Conservation (phyloP, 2,329 filamentous ascomycete species). For the Hysterium pulicare region DNA sequence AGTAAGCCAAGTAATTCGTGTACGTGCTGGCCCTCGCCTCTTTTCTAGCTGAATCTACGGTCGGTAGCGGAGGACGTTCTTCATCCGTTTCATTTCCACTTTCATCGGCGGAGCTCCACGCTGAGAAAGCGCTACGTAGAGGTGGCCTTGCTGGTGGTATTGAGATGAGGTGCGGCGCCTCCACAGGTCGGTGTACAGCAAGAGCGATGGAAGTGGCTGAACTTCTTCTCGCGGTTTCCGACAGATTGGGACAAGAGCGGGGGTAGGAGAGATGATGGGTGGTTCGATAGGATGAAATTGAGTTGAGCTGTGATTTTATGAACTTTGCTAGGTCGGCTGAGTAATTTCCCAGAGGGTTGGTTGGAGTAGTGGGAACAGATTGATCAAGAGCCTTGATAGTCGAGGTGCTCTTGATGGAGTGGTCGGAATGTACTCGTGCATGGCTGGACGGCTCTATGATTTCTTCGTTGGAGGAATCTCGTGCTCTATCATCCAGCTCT, state of each 20-base stretch:
- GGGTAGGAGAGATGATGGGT: conserved; percentile 8
- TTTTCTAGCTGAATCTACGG: conserved; percentile 6
- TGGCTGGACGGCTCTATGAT: conserved; percentile 14
- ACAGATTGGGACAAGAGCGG: conserved; percentile 30
- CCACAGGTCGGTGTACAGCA: conserved; percentile 13
- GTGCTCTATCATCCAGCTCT: background rate
- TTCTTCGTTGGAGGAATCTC: conserved; percentile 4
- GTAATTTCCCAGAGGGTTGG: conserved; percentile 27
- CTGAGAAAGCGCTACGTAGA: conserved; percentile 33
- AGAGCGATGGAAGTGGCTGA: conserved; percentile 21
- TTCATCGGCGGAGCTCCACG: conserved; percentile 35
- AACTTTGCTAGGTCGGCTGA: conserved; percentile 36
- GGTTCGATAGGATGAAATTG: conserved; percentile 29
- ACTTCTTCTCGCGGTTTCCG: conserved; percentile 16
- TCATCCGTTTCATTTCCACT: conserved; percentile 32
- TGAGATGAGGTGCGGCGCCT: conserved; percentile 22
- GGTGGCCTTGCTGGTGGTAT: conserved; percentile 33
- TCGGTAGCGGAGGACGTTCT: conserved; percentile 19
- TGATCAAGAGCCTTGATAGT: conserved; percentile 21
- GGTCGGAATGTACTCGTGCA: conserved; percentile 26
- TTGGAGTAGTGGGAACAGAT: conserved; percentile 1
- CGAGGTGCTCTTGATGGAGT: conserved; percentile 17
- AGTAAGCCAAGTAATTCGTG: conserved; percentile 27
- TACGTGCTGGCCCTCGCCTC: conserved; percentile 18
- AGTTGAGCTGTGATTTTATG: conserved; percentile 31